Base-by-base conservation (phyloP, 495 filamentous ascomycete genomes). In the Tuber borchii region DNA sequence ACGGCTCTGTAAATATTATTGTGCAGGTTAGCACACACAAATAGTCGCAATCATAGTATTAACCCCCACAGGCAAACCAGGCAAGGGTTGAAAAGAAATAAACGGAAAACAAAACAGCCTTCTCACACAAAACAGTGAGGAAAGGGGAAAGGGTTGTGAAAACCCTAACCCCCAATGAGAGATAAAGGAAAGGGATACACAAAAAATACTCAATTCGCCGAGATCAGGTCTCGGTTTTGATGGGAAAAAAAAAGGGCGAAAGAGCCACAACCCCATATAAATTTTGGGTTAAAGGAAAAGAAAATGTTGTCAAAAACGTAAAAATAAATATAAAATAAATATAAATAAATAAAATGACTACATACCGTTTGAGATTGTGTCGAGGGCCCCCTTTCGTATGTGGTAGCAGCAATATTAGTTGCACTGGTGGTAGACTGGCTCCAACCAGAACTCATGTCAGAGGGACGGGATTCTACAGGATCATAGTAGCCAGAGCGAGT, bases 401-500 rank as follows among this genome's bases (percentile, higher is more conserved):
- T 72, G 26, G 56, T 65, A 65, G 56, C 56, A 34, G 56, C 26
- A 65, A 34, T 65, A 42, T 46, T 74, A 68, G 69, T 68, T 76
- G 45, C 69, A 75, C 74, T 72, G 70, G 73, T 77, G 75, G 65
- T 14, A 34, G 56, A 65, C 56, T 31, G 56, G 26, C 68, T 45
- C 81, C 81, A 83, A 75, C 76, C 78, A 77, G 81, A 80, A 72
- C 76, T 82, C 81, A 82, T 81, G 40, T 82, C 74, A 70, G 76
- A 77, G 46, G 74, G 70, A 78, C 80, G 80, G 56, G 31, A 34
- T 72, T 82, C 80, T 69, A 82, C 80, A 48, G 80, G 80, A 73
- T 82, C 80, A 79, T 82, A 82, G 79, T 81, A 82, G 65, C 81
- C 75, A 73, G 81, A 78, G 56, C 81, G 76, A 78, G 77, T 82